Conservation (phyloP, 495 filamentous ascomycete genomes). For the Tuber magnatum region DNA sequence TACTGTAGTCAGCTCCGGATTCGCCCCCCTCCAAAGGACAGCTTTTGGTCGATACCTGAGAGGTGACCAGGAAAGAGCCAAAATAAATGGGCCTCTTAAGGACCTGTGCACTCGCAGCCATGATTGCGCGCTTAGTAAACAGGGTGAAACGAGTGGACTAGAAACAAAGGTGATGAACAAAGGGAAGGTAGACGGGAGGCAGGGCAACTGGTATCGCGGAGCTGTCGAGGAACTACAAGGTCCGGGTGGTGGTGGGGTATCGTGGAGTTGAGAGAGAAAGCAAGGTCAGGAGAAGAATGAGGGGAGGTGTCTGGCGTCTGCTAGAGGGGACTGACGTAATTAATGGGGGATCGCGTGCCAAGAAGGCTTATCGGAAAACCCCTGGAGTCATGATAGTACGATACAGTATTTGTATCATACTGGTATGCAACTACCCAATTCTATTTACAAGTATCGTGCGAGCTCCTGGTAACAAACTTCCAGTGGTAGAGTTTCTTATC, state of each 20-base stretch:
- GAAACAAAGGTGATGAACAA: not conserved
- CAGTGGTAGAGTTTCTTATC: not conserved
- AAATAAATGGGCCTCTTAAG: conserved; percentile 50
- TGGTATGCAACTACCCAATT: not conserved
- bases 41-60: conserved; percentile 46
- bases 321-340: not conserved
- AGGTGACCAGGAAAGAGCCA: conserved; percentile 58
- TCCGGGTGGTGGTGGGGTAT: not conserved
- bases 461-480: not conserved
- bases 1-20: conserved; percentile 25
- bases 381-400: not conserved
- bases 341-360: not conserved
- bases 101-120: conserved; percentile 3
- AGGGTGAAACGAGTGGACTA: not conserved
- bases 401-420: not conserved
- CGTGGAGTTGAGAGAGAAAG: not conserved
- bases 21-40: not conserved
- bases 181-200: not conserved
- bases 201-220: not conserved
- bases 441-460: too few relatives aligned
- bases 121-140: not conserved
- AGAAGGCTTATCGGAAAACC: not conserved
- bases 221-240: not conserved
- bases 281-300: not conserved
- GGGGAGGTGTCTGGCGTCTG: not conserved